Base-by-base conservation (phyloP, 2,329 filamentous ascomycete species). In the Talaromyces piceae region DNA sequence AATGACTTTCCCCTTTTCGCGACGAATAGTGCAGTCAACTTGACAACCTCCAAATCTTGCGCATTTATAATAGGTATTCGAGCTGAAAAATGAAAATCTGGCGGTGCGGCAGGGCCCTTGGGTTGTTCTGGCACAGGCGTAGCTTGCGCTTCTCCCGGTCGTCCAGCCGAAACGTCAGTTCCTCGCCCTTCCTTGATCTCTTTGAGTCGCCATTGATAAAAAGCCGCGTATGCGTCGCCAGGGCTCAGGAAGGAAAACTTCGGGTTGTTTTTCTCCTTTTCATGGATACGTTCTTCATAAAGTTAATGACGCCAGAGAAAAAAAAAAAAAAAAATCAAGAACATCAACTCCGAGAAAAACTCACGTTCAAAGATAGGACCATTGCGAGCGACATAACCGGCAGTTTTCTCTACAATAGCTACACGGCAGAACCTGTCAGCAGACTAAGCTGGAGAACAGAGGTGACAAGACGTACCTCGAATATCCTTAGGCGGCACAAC, bases 21-120 rank as follows among this genome's bases (percentile, higher is more conserved):
- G 46, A 91, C 89, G 69, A 93, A 96, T 23, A 95, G 76, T 18
- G 93, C 93, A 30, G 91, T 95, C 63, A 95, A 72, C 56, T 78
- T 80, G 53, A 84, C 73, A 22, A 84, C 77, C 49, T 84, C 82
- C 55, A 97, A 74, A 77, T 98, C 93, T 69, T 95, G 88, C 57
- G 94, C 89, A 71, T 86, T 95, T 73, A 98, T 95, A 59, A 91
- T 91, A 52, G 93, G 93, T 88, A 97, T 95, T 66, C 91, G 87
- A 60, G 93, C 91, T 51, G 89, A 95, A 73, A 96, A 98, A 59
- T 87, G 82, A 64, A 94, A 97, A 61, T 91, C 86, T 52, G 87
- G 81, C 13, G 93, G 93, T 63, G 91, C 83, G 41, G 86, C 83
- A 6, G 91, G 91, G 20, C 91, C 91, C 68, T 87, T 81, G 41